A percentile compares a stretch with the other conserved stretches of the same genome.
phyloP scores from a whole-genome alignment of 2,329 filamentous ascomycete genomes.

The Helicocarpus griseus region DNA sequence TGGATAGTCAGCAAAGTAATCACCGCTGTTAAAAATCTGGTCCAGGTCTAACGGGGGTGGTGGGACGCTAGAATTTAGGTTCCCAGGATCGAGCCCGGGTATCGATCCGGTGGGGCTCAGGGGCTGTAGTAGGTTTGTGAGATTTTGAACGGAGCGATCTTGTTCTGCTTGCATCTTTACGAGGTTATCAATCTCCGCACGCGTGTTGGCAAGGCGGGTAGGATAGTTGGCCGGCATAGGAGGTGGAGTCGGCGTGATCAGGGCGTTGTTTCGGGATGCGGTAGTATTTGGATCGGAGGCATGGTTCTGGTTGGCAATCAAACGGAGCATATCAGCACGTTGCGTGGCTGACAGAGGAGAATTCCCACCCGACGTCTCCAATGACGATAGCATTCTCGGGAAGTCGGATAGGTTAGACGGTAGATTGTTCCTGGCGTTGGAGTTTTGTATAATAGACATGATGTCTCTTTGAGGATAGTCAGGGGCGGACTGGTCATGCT shows the following conservation, averaged over 20 bases:
- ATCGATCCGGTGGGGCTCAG: conserved; percentile 72
- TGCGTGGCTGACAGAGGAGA: conserved; percentile 34
- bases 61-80: conserved; percentile 31
- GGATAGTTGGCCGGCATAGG: conserved; percentile 42
- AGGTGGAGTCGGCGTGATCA: conserved; percentile 46
- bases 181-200: conserved; percentile 67
- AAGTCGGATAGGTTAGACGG: conserved; percentile 33
- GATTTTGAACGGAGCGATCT: conserved; percentile 62
- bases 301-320: conserved; percentile 39
- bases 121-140: conserved; percentile 65
- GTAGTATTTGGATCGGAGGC: conserved; percentile 28
- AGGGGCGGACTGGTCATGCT: conserved; percentile 11
- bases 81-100: conserved; percentile 48
- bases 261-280: conserved; percentile 43
- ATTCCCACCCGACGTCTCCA: conserved; percentile 34
- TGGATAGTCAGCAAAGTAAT: conserved; percentile 42
- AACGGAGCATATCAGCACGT: conserved; percentile 39
- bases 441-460: conserved; percentile 40
- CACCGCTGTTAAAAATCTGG: conserved; percentile 46
- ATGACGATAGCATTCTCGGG: conserved; percentile 35
- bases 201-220: conserved; percentile 51
- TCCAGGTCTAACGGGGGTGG: conserved; percentile 45
- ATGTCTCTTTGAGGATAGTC: conserved; percentile 33
- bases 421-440: conserved; percentile 34
- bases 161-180: conserved; percentile 72